Evolutionary conservation across 768 basidiomycete genomes (phyloP), one percentile per base, ranked within the genome.

Genomic region (Mycena albidolilacea): DNA sequence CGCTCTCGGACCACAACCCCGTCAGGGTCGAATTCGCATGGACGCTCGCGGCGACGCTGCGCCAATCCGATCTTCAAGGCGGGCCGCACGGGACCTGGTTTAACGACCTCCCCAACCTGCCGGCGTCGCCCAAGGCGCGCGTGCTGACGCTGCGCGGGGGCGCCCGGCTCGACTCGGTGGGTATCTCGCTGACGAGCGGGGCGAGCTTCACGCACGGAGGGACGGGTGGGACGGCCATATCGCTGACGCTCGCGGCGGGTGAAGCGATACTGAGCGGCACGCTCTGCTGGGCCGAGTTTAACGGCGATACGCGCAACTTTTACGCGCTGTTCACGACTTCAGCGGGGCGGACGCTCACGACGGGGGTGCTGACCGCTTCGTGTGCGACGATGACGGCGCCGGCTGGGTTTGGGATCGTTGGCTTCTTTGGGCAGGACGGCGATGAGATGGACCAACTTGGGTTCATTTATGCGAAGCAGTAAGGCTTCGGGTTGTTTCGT

Each of bases 1-100:
- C 80, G 7, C 78, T 85, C 46, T 82, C 81, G 60, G 83, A 85
- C 75, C 84, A 84, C 71, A 83, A 82, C 69, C 83, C 83, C 54
- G 74, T 81, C 38, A 76, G 78, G 8, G 80, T 78, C 72, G 75
- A 60, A 0, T 54, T 84, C 11, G 52, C 77, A 11, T 85, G 84
- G 83, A 67, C 77, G 44, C 77, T 82, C 23, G 80, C 82, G 0
- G 75, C 79, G 8, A 75, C 79, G 21, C 58, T 83, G 58, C 79
- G 81, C n/a, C 77, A 81, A 23, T 80, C 75, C 5, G 82, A 84
- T 67, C 77, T 80, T 39, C 64, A 81, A 12, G 83, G 84, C 46
- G 83, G 83, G 3, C 79, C 83, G 1, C 80, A 82, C 64, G 82
- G 83, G 19, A 69, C 73, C 37, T 74, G 77, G 17, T 84, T 80